phyloP scores from a whole-genome alignment of 108 stramenopile genomes.

The Cyclotella sp. region DNA sequence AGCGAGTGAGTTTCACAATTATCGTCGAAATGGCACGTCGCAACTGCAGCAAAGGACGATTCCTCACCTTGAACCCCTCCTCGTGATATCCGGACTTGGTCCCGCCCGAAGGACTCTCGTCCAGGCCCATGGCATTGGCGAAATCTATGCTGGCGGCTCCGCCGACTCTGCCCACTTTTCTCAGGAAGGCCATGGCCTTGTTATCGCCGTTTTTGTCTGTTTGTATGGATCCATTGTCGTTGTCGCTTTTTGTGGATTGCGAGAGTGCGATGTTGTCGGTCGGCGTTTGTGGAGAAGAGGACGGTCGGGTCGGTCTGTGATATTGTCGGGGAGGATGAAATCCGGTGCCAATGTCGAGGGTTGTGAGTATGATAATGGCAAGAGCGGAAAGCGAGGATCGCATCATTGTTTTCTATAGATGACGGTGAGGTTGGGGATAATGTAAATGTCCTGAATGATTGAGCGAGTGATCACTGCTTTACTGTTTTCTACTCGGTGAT shows the following conservation, averaged over 20 bases:
- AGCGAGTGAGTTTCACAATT: background rate
- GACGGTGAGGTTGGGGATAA: too few species aligned
- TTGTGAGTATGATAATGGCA: too few species aligned
- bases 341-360: too few species aligned
- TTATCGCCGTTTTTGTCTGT: constrained; percentile 52
- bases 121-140: constrained; percentile 71
- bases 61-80: constrained; percentile 45
- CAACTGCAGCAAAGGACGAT: constrained; percentile 1
- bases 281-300: background rate
- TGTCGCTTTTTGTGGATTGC: background rate
- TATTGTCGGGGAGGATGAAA: too few species aligned
- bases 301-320: too few species aligned
- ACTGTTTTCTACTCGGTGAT: too few species aligned
- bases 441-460: too few species aligned
- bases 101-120: constrained; percentile 72
- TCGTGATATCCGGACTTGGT: constrained; percentile 34
- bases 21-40: background rate
- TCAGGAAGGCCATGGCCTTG: constrained; percentile 79
- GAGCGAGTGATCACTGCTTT: too few species aligned
- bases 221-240: background rate
- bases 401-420: too few species aligned
- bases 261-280: background rate
- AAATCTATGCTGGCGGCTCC: constrained; percentile 73
- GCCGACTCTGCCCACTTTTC: constrained; percentile 70
- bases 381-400: too few species aligned